Base-by-base conservation (phyloP, 2,329 filamentous ascomycete species). In the Trichoderma sp. region DNA sequence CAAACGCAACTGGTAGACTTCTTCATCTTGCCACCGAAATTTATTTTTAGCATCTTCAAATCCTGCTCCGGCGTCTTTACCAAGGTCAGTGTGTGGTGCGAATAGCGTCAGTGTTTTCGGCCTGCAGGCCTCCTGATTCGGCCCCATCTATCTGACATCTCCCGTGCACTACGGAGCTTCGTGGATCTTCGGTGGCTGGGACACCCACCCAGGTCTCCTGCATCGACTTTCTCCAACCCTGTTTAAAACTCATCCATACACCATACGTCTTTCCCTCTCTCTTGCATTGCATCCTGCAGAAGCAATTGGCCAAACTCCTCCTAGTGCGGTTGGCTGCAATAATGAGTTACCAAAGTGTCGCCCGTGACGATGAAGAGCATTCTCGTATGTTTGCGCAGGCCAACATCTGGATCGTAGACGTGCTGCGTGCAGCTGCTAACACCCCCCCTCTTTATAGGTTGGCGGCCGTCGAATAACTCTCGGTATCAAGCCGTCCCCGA, bases 341-440 rank as follows among this genome's bases (percentile, higher is more conserved):
- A 73, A 83, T 83, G 81, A 81, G 79, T 74, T 77, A 77, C 72
- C 78, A 79, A 74, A 77, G 76, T 72, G 70, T 75, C 69, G 75
- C 77, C 74, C 77, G 77, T 71, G 76, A 81, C 71, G 73, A 77
- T 76, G 76, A 79, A 73, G 79, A 81, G 76, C 75, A 74, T 72
- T 72, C 75, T 72, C 77, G 80, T 81, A 80, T 74, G 79, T 79
- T 62, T 68, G 72, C 57, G 68, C 52, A 56, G 56, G 61, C 59
- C 37, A 47, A 31, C 33, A 14, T n/a, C 55, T 55, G 33, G 55
- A 56, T 58, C 19, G 59, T 27, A 43, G 11, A 37, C 37, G 24
- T 49, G 24, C 31, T 31, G 40, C 37, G 40, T 29, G 47, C 43
- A 67, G 14, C 27, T 43, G 58, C 71, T 73, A 60, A 73, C 60